Percentiles rank a stretch among this genome's conserved stretches.
Evolutionary conservation across 129 eudicot species (phyloP).

Genomic region (Flaveria trinervia): DNA sequence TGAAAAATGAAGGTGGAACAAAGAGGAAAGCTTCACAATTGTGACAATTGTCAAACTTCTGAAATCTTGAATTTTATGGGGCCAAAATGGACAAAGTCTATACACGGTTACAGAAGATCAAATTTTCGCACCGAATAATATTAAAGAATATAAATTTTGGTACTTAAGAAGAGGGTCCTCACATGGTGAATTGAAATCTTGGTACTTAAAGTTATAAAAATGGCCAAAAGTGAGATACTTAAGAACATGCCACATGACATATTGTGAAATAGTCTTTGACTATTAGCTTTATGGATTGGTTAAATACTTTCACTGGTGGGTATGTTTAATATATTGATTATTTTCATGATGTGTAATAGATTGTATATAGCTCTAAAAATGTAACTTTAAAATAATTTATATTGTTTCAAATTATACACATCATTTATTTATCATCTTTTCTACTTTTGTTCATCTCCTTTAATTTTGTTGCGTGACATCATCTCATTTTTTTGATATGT

Average conservation of each 20-base stretch:
- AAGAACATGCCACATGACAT: slow-evolving; percentile 37
- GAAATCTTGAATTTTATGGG: slow-evolving; percentile 29
- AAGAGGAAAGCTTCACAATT: slow-evolving; percentile 25
- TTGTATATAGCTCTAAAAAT: not conserved
- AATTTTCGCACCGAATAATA: slow-evolving; percentile 32
- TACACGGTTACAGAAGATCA: slow-evolving; percentile 22
- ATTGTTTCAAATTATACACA: too few species aligned
- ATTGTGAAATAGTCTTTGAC: slow-evolving; percentile 20
- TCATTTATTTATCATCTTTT: too few species aligned
- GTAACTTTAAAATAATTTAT: too few species aligned
- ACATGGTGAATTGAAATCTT: slow-evolving; percentile 25
- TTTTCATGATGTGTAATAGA: not conserved
- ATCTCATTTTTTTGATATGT: not conserved
- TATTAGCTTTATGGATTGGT: not conserved
- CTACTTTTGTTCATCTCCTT: too few species aligned
- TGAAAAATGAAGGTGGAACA: slow-evolving; percentile 17
- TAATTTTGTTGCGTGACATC: too few species aligned
- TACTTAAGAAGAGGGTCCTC: not conserved
- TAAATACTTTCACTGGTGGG: not conserved
- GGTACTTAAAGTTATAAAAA: slow-evolving; percentile 17
- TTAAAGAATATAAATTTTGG: slow-evolving; percentile 28
- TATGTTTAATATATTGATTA: slow-evolving; percentile 4
- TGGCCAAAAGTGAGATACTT: slow-evolving; percentile 20
- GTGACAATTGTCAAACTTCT: slow-evolving; percentile 45
- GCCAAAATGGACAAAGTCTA: slow-evolving; percentile 41